Conservation (phyloP, 164 flowering plant species). For the Tetrastigma voinierianum region DNA sequence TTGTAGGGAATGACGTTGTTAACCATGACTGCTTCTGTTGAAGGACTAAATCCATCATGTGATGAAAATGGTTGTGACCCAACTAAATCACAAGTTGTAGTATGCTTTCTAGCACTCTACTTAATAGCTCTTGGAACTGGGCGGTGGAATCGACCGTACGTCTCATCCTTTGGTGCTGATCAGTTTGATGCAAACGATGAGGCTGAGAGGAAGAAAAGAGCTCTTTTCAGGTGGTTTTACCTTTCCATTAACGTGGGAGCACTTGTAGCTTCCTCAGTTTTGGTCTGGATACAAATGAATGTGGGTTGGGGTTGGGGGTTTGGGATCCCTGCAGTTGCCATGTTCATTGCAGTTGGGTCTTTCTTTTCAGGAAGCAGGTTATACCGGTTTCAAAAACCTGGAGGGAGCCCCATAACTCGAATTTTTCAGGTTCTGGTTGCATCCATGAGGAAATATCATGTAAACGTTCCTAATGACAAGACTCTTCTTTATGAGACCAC, state of each 20-base stretch:
- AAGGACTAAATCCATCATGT: slow-evolving; percentile 30
- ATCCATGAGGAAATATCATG: slow-evolving; percentile 22
- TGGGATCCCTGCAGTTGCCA: slow-evolving; percentile 39
- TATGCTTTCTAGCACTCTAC: slow-evolving; percentile 27
- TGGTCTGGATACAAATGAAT: slow-evolving; percentile 42
- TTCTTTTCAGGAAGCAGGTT: slow-evolving; percentile 30
- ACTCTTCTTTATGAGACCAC: slow-evolving; percentile 36
- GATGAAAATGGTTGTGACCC: slow-evolving; percentile 24
- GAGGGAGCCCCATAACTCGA: slow-evolving; percentile 44
- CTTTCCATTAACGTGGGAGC: slow-evolving; percentile 36
- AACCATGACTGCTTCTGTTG: slow-evolving; percentile 32
- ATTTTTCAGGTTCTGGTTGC: slow-evolving; percentile 35
- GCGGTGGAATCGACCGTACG: slow-evolving; percentile 46
- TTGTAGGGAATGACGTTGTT: slow-evolving; percentile 31
- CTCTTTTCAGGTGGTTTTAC: slow-evolving; percentile 45
- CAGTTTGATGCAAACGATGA: slow-evolving; percentile 38
- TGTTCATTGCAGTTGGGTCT: slow-evolving; percentile 30
- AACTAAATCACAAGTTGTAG: slow-evolving; percentile 15
- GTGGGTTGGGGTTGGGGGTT: slow-evolving; percentile 47
- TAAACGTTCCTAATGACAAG: slow-evolving; percentile 27
- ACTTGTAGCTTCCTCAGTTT: slow-evolving; percentile 31
- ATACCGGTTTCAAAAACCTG: slow-evolving; percentile 33
- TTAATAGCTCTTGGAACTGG: slow-evolving; percentile 44
- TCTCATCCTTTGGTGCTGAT: slow-evolving; percentile 45
- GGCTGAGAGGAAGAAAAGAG: slow-evolving; percentile 29